Percentiles rank a stretch among this genome's conserved stretches.
Evolutionary conservation across 805 yeast species (phyloP).

Genomic region (Saccharomycopsis lassenensis): DNA sequence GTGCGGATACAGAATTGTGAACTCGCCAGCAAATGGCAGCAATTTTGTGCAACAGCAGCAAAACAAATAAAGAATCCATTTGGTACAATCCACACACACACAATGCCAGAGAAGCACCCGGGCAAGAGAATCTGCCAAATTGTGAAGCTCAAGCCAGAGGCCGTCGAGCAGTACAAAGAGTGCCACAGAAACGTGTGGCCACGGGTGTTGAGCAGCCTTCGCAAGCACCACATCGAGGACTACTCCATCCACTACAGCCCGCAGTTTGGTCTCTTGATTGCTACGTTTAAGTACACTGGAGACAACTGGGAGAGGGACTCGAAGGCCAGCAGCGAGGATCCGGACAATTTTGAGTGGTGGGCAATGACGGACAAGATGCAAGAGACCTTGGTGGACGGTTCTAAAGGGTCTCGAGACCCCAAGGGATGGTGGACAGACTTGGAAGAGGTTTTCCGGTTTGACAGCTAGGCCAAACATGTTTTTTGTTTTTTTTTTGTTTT

Average conservation of each 20-base stretch:
- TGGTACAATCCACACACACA: too few species aligned
- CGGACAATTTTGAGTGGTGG: conserved; percentile 33
- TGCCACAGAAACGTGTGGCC: conserved; percentile 25
- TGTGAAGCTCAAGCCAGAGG: conserved; percentile 29
- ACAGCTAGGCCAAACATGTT: too few species aligned
- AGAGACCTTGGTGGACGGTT: conserved; percentile 27
- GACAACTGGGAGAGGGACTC: conserved; percentile 28
- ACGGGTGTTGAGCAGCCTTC: conserved; percentile 25
- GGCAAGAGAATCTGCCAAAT: conserved; percentile 32
- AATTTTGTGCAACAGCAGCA: too few species aligned
- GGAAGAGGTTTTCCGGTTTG: conserved; percentile 31
- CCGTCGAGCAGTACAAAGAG: conserved; percentile 27
- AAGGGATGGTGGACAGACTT: conserved; percentile 32
- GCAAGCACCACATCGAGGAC: conserved; percentile 30
- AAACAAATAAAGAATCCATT: too few species aligned
- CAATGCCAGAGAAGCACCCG: conserved; percentile 20
- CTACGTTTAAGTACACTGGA: conserved; percentile 30
- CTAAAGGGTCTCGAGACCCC: conserved; percentile 27
- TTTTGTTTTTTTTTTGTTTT: too few species aligned
- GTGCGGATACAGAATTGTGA: too few species aligned
- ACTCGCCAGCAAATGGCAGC: too few species aligned
- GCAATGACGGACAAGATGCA: conserved; percentile 30
- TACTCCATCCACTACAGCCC: conserved; percentile 31
- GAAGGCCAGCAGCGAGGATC: conserved; percentile 26
- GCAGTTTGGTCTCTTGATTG: conserved; percentile 25